These are phyloP conservation scores for Aspergillus ibericus DNA, from an alignment of 2,329 filamentous ascomycete genomes.

Conservation along the genomic window DNA sequence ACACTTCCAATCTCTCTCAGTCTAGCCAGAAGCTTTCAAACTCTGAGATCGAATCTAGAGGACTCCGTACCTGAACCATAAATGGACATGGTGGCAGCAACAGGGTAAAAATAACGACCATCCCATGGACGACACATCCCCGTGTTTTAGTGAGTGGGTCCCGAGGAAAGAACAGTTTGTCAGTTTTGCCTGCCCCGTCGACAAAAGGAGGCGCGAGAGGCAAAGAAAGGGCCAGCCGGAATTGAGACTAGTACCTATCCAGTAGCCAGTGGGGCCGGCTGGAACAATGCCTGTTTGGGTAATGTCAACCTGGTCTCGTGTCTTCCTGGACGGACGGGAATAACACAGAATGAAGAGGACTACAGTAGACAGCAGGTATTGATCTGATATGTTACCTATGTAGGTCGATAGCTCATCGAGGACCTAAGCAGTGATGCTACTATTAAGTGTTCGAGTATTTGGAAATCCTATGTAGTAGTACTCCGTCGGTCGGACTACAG, in stretches of 20 bases:
- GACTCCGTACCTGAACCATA: no score
- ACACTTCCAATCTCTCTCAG: no score
- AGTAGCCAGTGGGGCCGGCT: conserved; percentile 6
- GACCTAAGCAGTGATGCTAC: no score
- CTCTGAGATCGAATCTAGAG: no score
- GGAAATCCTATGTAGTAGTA: no score
- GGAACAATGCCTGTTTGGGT: conserved; percentile 3
- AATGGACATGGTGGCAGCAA: background rate
- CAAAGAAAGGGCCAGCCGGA: background rate
- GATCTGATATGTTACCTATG: background rate
- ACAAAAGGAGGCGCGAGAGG: conserved; percentile 6
- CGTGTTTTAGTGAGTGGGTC: conserved; percentile 18
- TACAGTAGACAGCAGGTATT: background rate
- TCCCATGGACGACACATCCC: conserved; percentile 4
- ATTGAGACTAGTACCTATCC: background rate
- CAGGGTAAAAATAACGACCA: background rate
- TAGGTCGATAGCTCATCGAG: background rate
- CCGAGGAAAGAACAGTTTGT: conserved; percentile 3
- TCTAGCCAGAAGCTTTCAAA: no score
- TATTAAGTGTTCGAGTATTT: no score
- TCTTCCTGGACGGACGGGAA: background rate
- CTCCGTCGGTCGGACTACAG: no score
- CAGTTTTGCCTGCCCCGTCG: conserved; percentile 3
- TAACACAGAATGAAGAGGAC: no score
- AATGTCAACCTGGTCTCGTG: conserved; percentile 5